phyloP scores from a whole-genome alignment of 2,329 filamentous ascomycete species.

The Lecanicillium sp. region DNA sequence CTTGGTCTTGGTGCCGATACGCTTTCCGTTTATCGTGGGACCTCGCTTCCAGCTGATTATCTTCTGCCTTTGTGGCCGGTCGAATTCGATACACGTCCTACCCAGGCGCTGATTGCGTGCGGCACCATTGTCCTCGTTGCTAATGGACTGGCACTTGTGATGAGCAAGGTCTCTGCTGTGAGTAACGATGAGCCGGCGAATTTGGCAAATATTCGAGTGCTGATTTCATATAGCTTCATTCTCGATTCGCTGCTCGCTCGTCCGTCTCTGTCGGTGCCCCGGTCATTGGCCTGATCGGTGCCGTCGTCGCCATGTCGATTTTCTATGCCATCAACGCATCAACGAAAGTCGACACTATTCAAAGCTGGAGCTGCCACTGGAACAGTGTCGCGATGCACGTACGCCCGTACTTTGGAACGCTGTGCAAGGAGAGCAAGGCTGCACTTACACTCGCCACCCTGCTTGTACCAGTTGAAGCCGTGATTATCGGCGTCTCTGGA shows the following conservation, averaged over 20 bases:
- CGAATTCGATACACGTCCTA: conserved; percentile 51
- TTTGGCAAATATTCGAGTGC: not conserved
- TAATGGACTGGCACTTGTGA: conserved; percentile 42
- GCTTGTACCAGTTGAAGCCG: conserved; percentile 50
- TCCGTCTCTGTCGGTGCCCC: conserved; percentile 24
- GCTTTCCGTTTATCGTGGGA: conserved; percentile 49
- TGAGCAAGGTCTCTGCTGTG: conserved; percentile 45
- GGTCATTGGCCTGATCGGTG: conserved; percentile 27
- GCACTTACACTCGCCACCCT: conserved; percentile 49
- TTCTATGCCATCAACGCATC: conserved; percentile 54
- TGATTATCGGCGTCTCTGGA: conserved; percentile 40
- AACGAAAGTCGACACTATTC: conserved; percentile 44
- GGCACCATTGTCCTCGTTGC: conserved; percentile 43
- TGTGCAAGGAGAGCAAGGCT: conserved; percentile 52
- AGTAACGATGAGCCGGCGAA: conserved; percentile 23
- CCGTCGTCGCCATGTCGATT: conserved; percentile 48
- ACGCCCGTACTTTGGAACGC: conserved; percentile 48
- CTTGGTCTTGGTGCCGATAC: conserved; percentile 50
- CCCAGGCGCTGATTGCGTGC: conserved; percentile 47
- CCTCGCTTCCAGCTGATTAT: conserved; percentile 41
- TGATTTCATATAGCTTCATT: conserved; percentile 17
- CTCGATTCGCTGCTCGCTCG: conserved; percentile 8
- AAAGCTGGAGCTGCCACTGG: conserved; percentile 61
- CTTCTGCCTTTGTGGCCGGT: conserved; percentile 53
- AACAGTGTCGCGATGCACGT: conserved; percentile 43